Percentiles rank a stretch among this genome's conserved stretches.
Evolutionary conservation across 176 grass and related monocot species (phyloP).

Genomic region (Ensete ventricosum): DNA sequence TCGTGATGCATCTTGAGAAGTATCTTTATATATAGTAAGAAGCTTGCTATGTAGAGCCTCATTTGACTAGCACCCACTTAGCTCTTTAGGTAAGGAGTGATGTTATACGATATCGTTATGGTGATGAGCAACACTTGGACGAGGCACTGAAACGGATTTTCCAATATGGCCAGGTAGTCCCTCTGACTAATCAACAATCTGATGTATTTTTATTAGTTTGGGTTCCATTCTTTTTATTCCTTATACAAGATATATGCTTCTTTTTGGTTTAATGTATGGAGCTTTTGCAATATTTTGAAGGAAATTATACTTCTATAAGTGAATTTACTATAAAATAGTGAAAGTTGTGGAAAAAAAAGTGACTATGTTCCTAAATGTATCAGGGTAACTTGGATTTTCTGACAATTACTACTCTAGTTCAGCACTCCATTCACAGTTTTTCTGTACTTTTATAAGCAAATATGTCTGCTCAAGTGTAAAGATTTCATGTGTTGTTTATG

Average conservation of each 20-base stretch:
- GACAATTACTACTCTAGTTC: no score
- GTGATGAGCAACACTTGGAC: slow-evolving; percentile 91
- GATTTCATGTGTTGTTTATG: neutral
- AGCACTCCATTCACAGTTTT: neutral
- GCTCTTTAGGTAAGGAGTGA: slow-evolving; percentile 70
- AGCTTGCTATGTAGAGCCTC: slow-evolving; percentile 1
- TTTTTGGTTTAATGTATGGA: neutral
- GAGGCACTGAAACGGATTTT: slow-evolving; percentile 88
- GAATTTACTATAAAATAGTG: no score
- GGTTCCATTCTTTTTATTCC: neutral
- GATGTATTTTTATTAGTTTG: neutral
- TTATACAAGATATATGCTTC: neutral
- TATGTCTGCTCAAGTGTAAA: neutral
- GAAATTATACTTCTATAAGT: neutral
- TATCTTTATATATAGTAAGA: neutral
- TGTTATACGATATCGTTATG: slow-evolving; percentile 84
- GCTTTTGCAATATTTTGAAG: neutral
- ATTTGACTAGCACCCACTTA: slow-evolving; percentile 6
- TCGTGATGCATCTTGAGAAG: neutral
- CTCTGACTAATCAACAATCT: neutral
- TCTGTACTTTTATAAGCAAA: neutral
- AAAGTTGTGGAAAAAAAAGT: no score
- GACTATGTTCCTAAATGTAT: no score
- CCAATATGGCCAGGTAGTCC: slow-evolving; percentile 88
- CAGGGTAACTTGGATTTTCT: no score